These are phyloP conservation scores for Saccharomyces hybrid DNA, from an alignment of 1,139 yeast species.

Conservation along the genomic window DNA sequence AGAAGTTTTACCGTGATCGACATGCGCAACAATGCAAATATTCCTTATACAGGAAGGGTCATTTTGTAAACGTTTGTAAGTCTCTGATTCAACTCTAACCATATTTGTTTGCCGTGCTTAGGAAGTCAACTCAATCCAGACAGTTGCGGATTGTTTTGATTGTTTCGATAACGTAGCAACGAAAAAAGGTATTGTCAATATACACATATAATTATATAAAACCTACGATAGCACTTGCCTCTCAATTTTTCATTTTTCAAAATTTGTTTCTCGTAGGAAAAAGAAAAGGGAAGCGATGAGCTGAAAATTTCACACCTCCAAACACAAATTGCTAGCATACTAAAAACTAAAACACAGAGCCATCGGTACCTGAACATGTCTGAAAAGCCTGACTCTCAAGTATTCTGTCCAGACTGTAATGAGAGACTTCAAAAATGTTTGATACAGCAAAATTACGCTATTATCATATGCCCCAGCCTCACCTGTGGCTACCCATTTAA, in stretches of 20 bases:
- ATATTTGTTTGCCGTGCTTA: conserved; percentile 7
- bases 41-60: conserved; percentile 69
- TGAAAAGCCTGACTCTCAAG: background rate
- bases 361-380: background rate
- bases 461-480: conserved; percentile 30
- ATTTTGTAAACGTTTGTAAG: conserved; percentile 58
- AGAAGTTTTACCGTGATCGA: conserved; percentile 97
- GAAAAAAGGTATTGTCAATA: no score
- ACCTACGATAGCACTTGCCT: background rate
- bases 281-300: conserved; percentile 13
- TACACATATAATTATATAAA: no score
- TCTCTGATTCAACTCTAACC: conserved; percentile 47
- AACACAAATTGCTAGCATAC: background rate
- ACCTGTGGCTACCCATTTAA: conserved; percentile 35
- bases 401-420: conserved; percentile 31
- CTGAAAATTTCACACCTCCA: background rate
- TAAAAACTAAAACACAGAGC: background rate
- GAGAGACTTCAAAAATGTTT: conserved; percentile 28
- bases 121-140: background rate
- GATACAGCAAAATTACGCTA: conserved; percentile 32
- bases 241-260: background rate
- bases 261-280: background rate
- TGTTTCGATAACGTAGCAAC: conserved; percentile 7
- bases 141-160: conserved; percentile 4
- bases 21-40: conserved; percentile 94